Conservation (phyloP, 495 filamentous ascomycete genomes). For the Xylaria acuta region DNA sequence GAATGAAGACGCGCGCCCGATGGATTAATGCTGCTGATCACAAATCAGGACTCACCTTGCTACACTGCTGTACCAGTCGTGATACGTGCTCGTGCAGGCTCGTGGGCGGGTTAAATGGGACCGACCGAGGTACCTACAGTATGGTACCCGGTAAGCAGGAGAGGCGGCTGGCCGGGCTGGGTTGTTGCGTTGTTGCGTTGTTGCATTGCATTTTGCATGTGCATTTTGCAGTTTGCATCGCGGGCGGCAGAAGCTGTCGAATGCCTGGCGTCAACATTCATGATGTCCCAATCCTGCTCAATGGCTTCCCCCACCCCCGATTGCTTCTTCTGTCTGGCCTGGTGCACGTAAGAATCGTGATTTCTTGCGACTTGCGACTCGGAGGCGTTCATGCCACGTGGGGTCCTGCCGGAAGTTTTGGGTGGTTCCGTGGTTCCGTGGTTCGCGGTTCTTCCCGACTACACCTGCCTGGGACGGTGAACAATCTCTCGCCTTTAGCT, state of each 20-base stretch:
- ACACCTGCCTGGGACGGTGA: background rate
- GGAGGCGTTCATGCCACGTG: conserved; percentile 19
- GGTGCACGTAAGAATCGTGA: conserved; percentile 12
- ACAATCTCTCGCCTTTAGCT: background rate
- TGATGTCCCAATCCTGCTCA: too few species aligned
- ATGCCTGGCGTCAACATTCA: conserved; percentile 5
- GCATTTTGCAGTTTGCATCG: too few species aligned
- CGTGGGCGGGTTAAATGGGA: background rate
- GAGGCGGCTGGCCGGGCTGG: too few species aligned
- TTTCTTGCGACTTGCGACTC: background rate
- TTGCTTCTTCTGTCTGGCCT: conserved; percentile 15
- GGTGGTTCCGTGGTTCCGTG: background rate
- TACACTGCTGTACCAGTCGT: too few species aligned
- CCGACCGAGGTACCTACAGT: background rate
- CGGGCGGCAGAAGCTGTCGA: background rate
- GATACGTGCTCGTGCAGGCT: too few species aligned
- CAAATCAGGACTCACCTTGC: too few species aligned
- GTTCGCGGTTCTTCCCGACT: conserved; percentile 2
- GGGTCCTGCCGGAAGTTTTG: conserved; percentile 2
- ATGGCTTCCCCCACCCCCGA: background rate
- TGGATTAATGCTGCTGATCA: conserved; percentile 19
- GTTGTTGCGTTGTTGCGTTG: background rate
- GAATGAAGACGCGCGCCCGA: background rate
- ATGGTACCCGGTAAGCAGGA: too few species aligned
- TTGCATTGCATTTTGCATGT: background rate